Evolutionary conservation across 176 grass and related monocot genomes (phyloP).

Genomic region (Olyra latifolia): DNA sequence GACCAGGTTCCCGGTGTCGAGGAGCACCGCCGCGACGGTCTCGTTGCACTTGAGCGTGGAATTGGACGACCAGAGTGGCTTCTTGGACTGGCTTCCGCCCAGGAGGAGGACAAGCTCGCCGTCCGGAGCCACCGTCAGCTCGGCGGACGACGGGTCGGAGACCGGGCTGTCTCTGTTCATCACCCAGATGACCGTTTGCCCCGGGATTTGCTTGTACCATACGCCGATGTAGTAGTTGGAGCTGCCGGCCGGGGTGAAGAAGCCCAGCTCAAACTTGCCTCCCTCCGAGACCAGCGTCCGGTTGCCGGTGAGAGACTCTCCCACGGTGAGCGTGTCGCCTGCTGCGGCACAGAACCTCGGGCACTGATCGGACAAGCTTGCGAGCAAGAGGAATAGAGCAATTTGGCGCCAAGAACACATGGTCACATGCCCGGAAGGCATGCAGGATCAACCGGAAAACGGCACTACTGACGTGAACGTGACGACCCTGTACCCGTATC

Average conservation of each 20-base stretch:
- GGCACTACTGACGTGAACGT: not conserved
- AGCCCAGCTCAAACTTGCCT: slow-evolving; percentile 53
- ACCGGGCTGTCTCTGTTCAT: slow-evolving; percentile 51
- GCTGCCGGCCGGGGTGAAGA: slow-evolving; percentile 41
- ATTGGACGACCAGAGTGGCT: slow-evolving; percentile 49
- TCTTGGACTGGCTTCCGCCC: not conserved
- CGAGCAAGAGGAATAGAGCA: not conserved
- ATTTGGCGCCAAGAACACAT: slow-evolving; percentile 2
- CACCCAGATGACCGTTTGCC: slow-evolving; percentile 41
- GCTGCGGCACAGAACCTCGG: not conserved
- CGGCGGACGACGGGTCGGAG: slow-evolving; percentile 22
- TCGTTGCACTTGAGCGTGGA: not conserved
- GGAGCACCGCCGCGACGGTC: slow-evolving; percentile 36
- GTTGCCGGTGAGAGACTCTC: slow-evolving; percentile 33
- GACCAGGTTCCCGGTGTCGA: slow-evolving; percentile 57
- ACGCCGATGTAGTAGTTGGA: slow-evolving; percentile 46
- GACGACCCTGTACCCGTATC: not conserved
- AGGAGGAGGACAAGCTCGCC: slow-evolving; percentile 39
- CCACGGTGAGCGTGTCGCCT: slow-evolving; percentile 7
- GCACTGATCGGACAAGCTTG: not conserved
- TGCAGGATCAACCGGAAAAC: not conserved
- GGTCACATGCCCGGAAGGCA: not conserved
- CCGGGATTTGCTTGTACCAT: slow-evolving; percentile 54
- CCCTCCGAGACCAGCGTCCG: slow-evolving; percentile 39
- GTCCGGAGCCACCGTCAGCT: slow-evolving; percentile 43